Evolutionary conservation across 2,329 filamentous ascomycete genomes (phyloP), one percentile per base, ranked within the genome.

Genomic region (Metarhizium anisopliae): DNA sequence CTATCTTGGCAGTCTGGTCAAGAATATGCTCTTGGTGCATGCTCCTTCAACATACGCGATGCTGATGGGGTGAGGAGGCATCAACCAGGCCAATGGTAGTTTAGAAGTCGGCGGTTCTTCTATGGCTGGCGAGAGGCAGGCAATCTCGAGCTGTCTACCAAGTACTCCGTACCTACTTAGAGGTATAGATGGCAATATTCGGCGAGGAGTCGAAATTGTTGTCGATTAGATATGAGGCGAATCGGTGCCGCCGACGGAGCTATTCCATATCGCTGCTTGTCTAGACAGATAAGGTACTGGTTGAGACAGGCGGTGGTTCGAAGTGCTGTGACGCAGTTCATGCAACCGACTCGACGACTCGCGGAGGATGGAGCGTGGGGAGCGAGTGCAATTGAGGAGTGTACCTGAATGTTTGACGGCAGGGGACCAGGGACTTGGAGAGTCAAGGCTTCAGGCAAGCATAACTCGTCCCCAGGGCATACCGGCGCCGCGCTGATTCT

Each of bases 131-230:
- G 18, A 32, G 47, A 47, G 43, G 47, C 40, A 53, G 40, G 47
- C 32, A 53, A 32, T 54, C 53, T 51, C 53, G 40, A 45, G 52
- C 38, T 51, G 52, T 55, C 47, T n/a, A 32, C 14, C 45, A 43
- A 13, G 45, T 42, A 36, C n/a, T 11, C 42, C 36, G 38, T 43
- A 25, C 25, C 25, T 25, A 25, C 25, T 25, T 25, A 4, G 25
- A 25, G 32, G 32, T 11, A 11, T 35, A 35, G 32, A 35, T 35
- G 32, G 7, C 10, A 35, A 2, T 7, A 35, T 35, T 35, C 32
- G 32, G 32, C 32, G 32, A 11, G 32, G 32, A 11, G 32, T 7
- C 32, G 32, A 35, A 11, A 35, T 35, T 35, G 10, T 7, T 35
- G 32, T 35, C 32, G 32, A 35, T 35, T 35, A 20, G n/a, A 45